Percentiles rank a stretch among this genome's conserved stretches.
Evolutionary conservation across 2,329 filamentous ascomycete species (phyloP).

Genomic region (Hymenoscyphus occultus): DNA sequence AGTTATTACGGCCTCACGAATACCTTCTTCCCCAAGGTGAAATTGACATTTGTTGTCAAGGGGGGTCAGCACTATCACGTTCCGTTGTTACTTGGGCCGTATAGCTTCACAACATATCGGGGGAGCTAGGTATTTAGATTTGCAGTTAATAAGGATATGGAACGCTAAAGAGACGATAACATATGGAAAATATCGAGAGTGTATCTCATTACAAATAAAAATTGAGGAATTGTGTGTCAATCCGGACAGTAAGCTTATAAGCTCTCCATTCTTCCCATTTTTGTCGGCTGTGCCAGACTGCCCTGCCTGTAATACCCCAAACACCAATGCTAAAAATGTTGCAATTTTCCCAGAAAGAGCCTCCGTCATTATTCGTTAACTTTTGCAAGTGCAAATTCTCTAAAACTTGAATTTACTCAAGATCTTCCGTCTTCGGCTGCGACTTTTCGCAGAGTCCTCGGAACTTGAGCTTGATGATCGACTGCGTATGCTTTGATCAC

Average conservation of each 20-base stretch:
- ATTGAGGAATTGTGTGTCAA: neutral
- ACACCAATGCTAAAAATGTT: conserved; percentile 18
- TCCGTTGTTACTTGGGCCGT: conserved; percentile 72
- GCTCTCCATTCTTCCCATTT: neutral
- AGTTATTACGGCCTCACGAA: conserved; percentile 65
- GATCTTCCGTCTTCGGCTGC: conserved; percentile 7
- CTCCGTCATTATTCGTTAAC: neutral
- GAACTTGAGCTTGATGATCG: neutral
- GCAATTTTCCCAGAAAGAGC: neutral
- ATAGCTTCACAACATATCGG: conserved; percentile 78
- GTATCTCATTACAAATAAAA: conserved; percentile 9
- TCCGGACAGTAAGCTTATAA: neutral
- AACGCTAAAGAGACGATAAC: neutral
- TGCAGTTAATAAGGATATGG: neutral
- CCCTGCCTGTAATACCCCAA: conserved; percentile 6
- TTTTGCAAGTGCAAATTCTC: conserved; percentile 4
- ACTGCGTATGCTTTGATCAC: neutral
- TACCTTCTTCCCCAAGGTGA: conserved; percentile 56
- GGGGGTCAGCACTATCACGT: conserved; percentile 72
- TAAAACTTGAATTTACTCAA: conserved; percentile 13
- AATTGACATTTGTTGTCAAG: conserved; percentile 51
- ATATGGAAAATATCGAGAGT: conserved; percentile 9
- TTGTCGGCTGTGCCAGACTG: neutral
- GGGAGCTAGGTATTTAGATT: conserved; percentile 53
- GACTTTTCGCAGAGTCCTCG: neutral